phyloP scores from a whole-genome alignment of 2,329 filamentous ascomycete species.

The Fusarium sacchari region DNA sequence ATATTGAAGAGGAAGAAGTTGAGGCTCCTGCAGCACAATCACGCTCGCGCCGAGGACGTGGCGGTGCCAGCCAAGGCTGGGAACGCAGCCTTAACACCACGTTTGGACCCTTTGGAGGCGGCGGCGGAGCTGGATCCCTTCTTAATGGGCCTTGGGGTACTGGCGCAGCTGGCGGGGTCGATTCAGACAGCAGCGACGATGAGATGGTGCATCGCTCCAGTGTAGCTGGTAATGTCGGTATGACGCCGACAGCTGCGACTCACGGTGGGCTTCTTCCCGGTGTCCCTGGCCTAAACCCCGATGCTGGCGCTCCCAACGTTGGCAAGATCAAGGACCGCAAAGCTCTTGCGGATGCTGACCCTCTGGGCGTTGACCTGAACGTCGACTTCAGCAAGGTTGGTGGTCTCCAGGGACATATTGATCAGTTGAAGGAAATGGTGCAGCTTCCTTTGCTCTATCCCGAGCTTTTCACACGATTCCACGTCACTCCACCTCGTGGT shows the following conservation, averaged over 20 bases:
- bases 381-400: constrained; percentile 96
- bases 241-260: constrained; percentile 65
- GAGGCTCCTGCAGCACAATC: constrained; percentile 75
- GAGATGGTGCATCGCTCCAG: constrained; percentile 75
- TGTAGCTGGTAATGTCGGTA: constrained; percentile 67
- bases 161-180: constrained; percentile 79
- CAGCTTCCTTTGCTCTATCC: constrained; percentile 93
- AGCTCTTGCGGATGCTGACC: constrained; percentile 91
- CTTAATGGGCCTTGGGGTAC: constrained; percentile 79
- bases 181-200: constrained; percentile 97
- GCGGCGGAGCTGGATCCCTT: constrained; percentile 76
- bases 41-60: constrained; percentile 72
- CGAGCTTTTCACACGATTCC: constrained; percentile 89
- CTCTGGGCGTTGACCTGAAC: constrained; percentile 89
- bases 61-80: constrained; percentile 68
- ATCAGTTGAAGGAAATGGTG: constrained; percentile 99
- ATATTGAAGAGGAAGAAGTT: constrained; percentile 79
- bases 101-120: constrained; percentile 91
- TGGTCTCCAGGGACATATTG: constrained; percentile 91
- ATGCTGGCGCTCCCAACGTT: constrained; percentile 75
- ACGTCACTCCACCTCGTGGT: constrained; percentile 92
- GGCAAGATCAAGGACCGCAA: constrained; percentile 95
- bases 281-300: constrained; percentile 52
- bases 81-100: constrained; percentile 89
- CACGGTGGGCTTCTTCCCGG: constrained; percentile 58